phyloP scores from a whole-genome alignment of 768 basidiomycete species.

The Mycena indigotica region DNA sequence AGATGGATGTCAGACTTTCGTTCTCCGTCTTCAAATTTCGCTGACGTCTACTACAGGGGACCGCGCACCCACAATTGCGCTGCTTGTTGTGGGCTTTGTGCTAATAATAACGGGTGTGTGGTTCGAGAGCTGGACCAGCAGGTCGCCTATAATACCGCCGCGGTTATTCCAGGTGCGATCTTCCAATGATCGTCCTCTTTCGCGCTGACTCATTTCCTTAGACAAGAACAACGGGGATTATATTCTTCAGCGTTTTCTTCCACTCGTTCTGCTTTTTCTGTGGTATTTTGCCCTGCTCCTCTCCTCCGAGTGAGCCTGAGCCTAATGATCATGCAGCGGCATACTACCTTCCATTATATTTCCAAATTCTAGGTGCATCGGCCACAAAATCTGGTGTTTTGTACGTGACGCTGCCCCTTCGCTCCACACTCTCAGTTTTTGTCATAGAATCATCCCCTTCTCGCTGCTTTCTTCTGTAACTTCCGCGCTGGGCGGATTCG shows the following conservation, averaged over 20 bases:
- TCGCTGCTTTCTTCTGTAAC: conserved; percentile 60
- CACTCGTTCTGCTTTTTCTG: conserved; percentile 68
- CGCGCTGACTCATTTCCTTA: conserved; percentile 23
- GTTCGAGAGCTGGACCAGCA: conserved; percentile 62
- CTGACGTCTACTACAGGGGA: conserved; percentile 46
- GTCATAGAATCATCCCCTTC: conserved; percentile 69
- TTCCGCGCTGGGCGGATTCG: conserved; percentile 57
- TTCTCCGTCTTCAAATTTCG: background rate
- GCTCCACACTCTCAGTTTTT: background rate
- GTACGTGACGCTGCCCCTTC: conserved; percentile 37
- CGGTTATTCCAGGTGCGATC: conserved; percentile 66
- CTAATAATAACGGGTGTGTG: conserved; percentile 52
- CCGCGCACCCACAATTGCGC: conserved; percentile 58
- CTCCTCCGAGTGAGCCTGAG: too few relatives aligned
- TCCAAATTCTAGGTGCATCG: conserved; percentile 75
- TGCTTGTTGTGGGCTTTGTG: conserved; percentile 57
- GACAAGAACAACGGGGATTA: conserved; percentile 73
- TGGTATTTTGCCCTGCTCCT: conserved; percentile 31
- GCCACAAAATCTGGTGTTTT: conserved; percentile 70
- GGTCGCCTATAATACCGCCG: conserved; percentile 74
- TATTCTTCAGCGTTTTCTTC: conserved; percentile 60
- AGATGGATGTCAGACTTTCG: conserved; percentile 51
- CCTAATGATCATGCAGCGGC: too few relatives aligned
- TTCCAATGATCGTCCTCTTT: background rate
- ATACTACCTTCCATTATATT: conserved; percentile 77